Evolutionary conservation across 73 alveolate species (phyloP), one percentile per base, ranked within the genome.

Genomic region (Paramecium primaurelia): DNA sequence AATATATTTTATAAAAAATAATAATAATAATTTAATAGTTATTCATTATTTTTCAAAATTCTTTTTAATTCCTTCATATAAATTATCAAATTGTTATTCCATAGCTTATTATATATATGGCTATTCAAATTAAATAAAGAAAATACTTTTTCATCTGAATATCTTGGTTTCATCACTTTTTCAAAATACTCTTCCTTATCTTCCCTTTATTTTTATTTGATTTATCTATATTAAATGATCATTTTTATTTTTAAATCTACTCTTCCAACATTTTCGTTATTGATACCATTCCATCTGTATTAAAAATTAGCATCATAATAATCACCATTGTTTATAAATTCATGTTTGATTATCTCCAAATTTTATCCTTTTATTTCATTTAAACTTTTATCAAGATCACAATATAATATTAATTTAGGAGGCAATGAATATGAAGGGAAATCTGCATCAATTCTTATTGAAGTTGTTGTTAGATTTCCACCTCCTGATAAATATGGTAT

Each of bases 121-220:
- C 90, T 77, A 77, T 22, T 38, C 4, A 42, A 22, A 42, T 16
- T 49, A 12, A 49, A 12, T 40, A 6, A 42, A 3, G 0, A 8
- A 8, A 3, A n/a, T 77, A 77, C 90, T 77, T 77, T 77, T 4
- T 77, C 90, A 40, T 77, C 90, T 8, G 37, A 38, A 77, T 77
- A 77, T 38, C 71, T 36, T 0, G 90, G 90, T 45, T 28, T 34
- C 34, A 71, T 18, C 30, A 71, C 86, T 32, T 71, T 37, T 42
- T 75, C 88, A 10, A 30, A 22, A 75, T 71, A 75, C 18, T 75
- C 88, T 28, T 75, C 36, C 51, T 42, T 80, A 10, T 80, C 91
- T 45, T 42, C 25, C n/a, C 28, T 80, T 49, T 45, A 26, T 25
- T 42, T 26, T 80, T 44, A 30, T 25, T 49, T 47, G 8, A 80